A percentile compares a stretch with the other conserved stretches of the same genome.
Conservation (phyloP, 2,329 filamentous ascomycete genomes). For the Fusarium pseudoanthophilum region DNA sequence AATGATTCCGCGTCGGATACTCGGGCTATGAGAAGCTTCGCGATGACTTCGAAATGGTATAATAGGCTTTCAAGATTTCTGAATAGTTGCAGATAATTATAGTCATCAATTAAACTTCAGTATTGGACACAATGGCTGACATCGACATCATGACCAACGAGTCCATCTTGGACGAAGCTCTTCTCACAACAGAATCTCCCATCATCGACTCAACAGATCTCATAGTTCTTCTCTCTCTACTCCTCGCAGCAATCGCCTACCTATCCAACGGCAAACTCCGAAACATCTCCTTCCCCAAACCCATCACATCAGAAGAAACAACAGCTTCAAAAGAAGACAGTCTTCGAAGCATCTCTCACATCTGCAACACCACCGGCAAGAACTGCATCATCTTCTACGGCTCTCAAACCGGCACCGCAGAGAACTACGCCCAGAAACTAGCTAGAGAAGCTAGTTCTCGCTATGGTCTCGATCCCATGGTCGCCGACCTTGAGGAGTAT, state of each 20-base stretch:
- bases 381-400: slow-evolving; percentile 6
- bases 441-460: background rate
- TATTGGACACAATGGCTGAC: background rate
- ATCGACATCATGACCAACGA: background rate
- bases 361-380: background rate
- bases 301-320: background rate
- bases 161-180: background rate
- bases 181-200: background rate
- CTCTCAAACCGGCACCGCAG: background rate
- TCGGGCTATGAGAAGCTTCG: background rate
- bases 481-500: slow-evolving; percentile 3
- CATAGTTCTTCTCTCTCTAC: background rate
- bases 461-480: background rate
- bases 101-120: accelerated
- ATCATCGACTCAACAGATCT: background rate
- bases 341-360: slow-evolving; percentile 1
- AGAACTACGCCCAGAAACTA: background rate
- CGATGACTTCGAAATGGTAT: background rate
- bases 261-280: background rate
- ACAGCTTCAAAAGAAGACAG: background rate
- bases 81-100: background rate
- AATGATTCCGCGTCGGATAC: background rate
- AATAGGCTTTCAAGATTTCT: background rate
- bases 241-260: background rate
- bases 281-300: accelerated